These are phyloP conservation scores for Pharus latifolius DNA, from an alignment of 176 grass and related monocot genomes.

Conservation along the genomic window DNA sequence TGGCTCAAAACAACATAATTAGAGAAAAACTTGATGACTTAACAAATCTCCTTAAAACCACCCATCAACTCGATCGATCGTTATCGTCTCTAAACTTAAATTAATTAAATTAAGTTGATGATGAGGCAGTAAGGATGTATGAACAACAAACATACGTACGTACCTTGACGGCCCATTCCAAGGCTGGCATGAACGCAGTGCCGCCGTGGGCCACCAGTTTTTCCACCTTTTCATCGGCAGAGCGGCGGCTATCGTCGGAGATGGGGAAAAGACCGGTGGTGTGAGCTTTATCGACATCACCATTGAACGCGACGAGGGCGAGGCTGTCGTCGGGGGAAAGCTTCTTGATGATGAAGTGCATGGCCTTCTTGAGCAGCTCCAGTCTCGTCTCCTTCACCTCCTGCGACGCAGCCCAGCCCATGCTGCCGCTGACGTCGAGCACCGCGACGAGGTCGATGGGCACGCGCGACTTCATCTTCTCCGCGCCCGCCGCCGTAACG, in stretches of 20 bases:
- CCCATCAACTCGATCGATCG: no score
- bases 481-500: neutral
- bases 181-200: neutral
- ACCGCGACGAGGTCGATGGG: neutral
- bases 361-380: neutral
- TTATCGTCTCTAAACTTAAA: no score
- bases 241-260: neutral
- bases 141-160: no score
- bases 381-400: neutral
- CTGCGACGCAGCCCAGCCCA: neutral
- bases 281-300: neutral
- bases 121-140: no score
- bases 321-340: neutral
- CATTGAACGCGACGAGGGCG: neutral
- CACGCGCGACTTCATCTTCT: neutral
- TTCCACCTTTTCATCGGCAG: neutral
- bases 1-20: no score
- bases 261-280: neutral
- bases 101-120: no score
- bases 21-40: no score
- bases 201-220: neutral
- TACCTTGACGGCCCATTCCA: no score
- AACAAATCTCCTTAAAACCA: no score
- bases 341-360: neutral
- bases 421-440: conserved; percentile 8